phyloP scores from a whole-genome alignment of 805 yeast species.

The Candida coquimbonensis region DNA sequence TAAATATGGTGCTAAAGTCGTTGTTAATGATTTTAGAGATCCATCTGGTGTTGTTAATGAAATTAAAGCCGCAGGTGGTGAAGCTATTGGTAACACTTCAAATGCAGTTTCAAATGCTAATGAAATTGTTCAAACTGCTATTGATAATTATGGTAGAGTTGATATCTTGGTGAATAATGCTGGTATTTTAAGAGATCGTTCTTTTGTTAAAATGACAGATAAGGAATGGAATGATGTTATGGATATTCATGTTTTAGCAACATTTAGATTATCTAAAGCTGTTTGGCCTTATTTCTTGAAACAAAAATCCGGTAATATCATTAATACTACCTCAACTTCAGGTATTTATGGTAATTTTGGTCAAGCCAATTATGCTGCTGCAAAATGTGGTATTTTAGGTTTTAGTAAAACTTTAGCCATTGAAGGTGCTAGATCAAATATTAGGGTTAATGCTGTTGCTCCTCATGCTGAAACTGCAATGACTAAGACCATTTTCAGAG shows the following conservation, averaged over 20 bases:
- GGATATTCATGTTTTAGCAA: slow-evolving; percentile 76
- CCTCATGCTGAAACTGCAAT: slow-evolving; percentile 98
- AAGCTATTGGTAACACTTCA: slow-evolving; percentile 77
- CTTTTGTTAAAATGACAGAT: slow-evolving; percentile 78
- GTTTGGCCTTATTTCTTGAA: slow-evolving; percentile 88
- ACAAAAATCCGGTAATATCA: slow-evolving; percentile 73
- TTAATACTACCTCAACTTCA: slow-evolving; percentile 90
- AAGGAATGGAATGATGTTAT: slow-evolving; percentile 77
- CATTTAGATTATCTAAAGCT: slow-evolving; percentile 73
- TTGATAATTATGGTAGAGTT: slow-evolving; percentile 71
- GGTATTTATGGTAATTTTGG: slow-evolving; percentile 98
- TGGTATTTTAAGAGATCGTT: slow-evolving; percentile 86
- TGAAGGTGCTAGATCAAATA: slow-evolving; percentile 79
- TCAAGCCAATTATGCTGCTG: slow-evolving; percentile 92
- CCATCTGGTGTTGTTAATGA: slow-evolving; percentile 70
- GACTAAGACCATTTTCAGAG: slow-evolving; percentile 83
- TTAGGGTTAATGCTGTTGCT: slow-evolving; percentile 77
- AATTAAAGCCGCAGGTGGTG: slow-evolving; percentile 64
- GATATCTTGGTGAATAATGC: slow-evolving; percentile 90
- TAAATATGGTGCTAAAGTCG: slow-evolving; percentile 89
- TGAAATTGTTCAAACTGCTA: slow-evolving; percentile 68
- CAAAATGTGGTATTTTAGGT: slow-evolving; percentile 84
- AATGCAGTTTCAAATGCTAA: slow-evolving; percentile 75
- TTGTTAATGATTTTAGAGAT: slow-evolving; percentile 82
- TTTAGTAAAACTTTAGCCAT: slow-evolving; percentile 80